Evolutionary conservation across 2,329 filamentous ascomycete species (phyloP).

Genomic region (Phymatotrichopsis omnivora): DNA sequence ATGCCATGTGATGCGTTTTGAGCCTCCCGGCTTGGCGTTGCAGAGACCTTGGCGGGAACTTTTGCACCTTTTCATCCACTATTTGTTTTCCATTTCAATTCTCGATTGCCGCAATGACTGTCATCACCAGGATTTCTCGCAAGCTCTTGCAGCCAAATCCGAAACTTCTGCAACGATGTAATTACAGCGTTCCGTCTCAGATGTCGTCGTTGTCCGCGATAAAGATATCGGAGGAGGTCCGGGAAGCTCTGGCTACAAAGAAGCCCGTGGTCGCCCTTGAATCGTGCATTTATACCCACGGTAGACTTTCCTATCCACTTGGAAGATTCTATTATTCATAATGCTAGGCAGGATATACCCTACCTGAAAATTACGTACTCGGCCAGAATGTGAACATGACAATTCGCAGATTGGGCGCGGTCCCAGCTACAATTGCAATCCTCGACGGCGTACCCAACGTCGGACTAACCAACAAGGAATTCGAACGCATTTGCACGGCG

Average conservation of each 20-base stretch:
- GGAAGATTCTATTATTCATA: slow-evolving; percentile 9
- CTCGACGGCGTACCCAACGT: slow-evolving; percentile 73
- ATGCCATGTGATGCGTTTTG: no score
- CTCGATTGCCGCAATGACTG: no score
- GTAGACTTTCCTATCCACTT: slow-evolving; percentile 36
- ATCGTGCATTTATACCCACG: slow-evolving; percentile 95
- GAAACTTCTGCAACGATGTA: no score
- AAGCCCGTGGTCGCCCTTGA: slow-evolving; percentile 87
- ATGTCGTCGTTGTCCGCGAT: no score
- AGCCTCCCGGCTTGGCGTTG: no score
- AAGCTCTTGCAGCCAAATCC: no score
- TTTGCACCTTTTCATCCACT: no score
- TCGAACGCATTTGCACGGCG: slow-evolving; percentile 56
- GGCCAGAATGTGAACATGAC: slow-evolving; percentile 71
- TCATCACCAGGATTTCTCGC: no score
- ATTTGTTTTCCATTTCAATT: no score
- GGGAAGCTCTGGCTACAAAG: slow-evolving; percentile 60
- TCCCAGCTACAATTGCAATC: slow-evolving; percentile 86
- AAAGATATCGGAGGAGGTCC: slow-evolving; percentile 73
- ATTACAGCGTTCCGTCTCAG: no score
- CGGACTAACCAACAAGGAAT: slow-evolving; percentile 61
- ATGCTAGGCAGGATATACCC: slow-evolving; percentile 49
- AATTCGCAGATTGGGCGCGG: slow-evolving; percentile 67
- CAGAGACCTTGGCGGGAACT: no score
- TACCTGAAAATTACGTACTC: slow-evolving; percentile 62